These are phyloP conservation scores for Chrysanthemum makinoi DNA, from an alignment of 129 eudicot species.

Conservation along the genomic window DNA sequence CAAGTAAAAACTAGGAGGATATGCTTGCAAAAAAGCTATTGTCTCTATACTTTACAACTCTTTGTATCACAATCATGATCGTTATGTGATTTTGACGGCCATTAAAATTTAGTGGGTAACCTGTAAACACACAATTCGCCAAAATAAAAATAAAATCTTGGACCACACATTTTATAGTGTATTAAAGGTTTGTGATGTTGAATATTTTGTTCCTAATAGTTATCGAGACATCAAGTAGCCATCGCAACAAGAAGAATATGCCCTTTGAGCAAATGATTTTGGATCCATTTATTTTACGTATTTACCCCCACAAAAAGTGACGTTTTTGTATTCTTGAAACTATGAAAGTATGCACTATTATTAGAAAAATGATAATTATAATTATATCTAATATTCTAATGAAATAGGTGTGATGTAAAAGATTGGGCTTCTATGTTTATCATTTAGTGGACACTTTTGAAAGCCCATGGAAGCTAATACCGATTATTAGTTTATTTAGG, in stretches of 20 bases:
- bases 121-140: conserved; percentile 5
- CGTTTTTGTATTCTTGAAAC: too few relatives aligned
- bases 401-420: too few relatives aligned
- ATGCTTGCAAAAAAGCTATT: conserved; percentile 1
- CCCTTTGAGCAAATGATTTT: not conserved
- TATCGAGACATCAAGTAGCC: not conserved
- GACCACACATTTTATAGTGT: conserved; percentile 31
- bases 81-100: conserved; percentile 23
- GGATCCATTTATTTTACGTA: not conserved
- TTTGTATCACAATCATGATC: conserved; percentile 14
- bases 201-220: conserved; percentile 5
- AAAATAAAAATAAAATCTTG: not conserved
- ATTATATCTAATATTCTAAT: too few relatives aligned
- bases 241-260: conserved; percentile 7
- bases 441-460: too few relatives aligned
- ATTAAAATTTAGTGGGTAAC: conserved; percentile 21
- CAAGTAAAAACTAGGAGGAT: not conserved
- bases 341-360: too few relatives aligned
- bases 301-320: too few relatives aligned
- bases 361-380: too few relatives aligned
- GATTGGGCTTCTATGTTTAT: too few relatives aligned
- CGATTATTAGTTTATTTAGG: too few relatives aligned
- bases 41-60: too few relatives aligned
- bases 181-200: conserved; percentile 20
- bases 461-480: too few relatives aligned